These are phyloP conservation scores for Gracilaria gracilis DNA, from an alignment of 23 red algal genomes.

Conservation along the genomic window DNA sequence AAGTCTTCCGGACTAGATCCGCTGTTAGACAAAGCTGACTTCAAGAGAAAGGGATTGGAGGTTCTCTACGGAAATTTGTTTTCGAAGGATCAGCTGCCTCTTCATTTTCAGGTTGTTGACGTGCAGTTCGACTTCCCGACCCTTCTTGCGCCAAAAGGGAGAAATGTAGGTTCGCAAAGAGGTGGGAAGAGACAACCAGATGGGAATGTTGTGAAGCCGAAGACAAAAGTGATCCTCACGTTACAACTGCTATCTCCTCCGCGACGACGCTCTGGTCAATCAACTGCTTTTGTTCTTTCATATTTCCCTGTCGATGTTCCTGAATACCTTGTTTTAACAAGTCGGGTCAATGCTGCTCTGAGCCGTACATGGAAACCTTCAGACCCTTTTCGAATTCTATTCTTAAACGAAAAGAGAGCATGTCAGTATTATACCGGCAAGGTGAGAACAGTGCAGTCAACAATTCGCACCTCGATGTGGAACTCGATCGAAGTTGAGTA, in stretches of 20 bases:
- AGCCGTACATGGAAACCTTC: conserved; percentile 62
- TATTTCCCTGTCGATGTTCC: conserved; percentile 88
- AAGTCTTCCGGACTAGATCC: conserved; percentile 58
- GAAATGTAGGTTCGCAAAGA: conserved; percentile 8
- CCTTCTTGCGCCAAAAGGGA: conserved; percentile 29
- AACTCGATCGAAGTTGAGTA: conserved; percentile 83
- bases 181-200: conserved; percentile 12
- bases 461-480: conserved; percentile 54
- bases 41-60: conserved; percentile 11
- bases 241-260: conserved; percentile 34
- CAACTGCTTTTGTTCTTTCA: conserved; percentile 52
- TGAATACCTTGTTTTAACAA: conserved; percentile 82
- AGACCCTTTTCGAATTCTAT: conserved; percentile 89
- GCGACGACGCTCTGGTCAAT: conserved; percentile 13
- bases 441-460: conserved; percentile 50
- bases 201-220: conserved; percentile 26
- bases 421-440: conserved; percentile 78
- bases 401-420: conserved; percentile 71
- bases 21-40: conserved; percentile 36
- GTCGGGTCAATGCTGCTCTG: conserved; percentile 66
- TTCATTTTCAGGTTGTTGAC: conserved; percentile 59
- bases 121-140: conserved; percentile 61
- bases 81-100: neutral
- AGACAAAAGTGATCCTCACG: conserved; percentile 53
- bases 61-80: conserved; percentile 52